phyloP scores from a whole-genome alignment of 1,284 basidiomycete species.

The Sphaerobolus stellatus region DNA sequence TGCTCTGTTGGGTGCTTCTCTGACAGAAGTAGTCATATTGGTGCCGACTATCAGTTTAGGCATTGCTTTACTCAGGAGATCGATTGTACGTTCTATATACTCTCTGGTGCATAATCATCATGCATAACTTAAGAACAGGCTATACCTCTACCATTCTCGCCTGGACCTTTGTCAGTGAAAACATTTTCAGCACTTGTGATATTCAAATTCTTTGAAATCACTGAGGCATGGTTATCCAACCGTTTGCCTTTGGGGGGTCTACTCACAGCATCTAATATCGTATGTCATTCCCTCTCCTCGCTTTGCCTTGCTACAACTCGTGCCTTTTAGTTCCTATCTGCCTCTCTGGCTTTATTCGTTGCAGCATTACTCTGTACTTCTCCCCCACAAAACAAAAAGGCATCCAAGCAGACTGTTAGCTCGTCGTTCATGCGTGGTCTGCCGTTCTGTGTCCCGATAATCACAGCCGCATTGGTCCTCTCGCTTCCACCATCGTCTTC shows the following conservation, averaged over 20 bases:
- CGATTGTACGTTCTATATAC: constrained; percentile 39
- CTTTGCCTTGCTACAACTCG: not conserved
- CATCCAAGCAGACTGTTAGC: constrained; percentile 1
- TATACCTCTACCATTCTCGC: constrained; percentile 4
- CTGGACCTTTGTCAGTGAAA: constrained; percentile 11
- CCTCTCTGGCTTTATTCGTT: not conserved
- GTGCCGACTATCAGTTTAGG: constrained; percentile 54
- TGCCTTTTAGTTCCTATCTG: not conserved
- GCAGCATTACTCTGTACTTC: not conserved
- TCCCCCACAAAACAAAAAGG: not conserved
- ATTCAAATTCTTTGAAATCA: not conserved
- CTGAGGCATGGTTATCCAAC: constrained; percentile 3
- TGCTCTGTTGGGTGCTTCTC: constrained; percentile 55
- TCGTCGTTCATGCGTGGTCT: constrained; percentile 6
- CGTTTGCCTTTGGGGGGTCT: constrained; percentile 12
- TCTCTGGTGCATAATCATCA: no score
- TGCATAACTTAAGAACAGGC: no score
- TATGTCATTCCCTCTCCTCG: not conserved
- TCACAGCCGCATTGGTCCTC: constrained; percentile 32
- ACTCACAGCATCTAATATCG: constrained; percentile 12
- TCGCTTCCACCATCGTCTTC: constrained; percentile 40
- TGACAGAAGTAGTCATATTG: constrained; percentile 55
- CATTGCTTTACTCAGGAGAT: constrained; percentile 41
- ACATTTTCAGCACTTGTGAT: constrained; percentile 7
- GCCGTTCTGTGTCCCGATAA: constrained; percentile 22